Conservation (phyloP, 2,329 filamentous ascomycete species). For the Thelonectria olida region DNA sequence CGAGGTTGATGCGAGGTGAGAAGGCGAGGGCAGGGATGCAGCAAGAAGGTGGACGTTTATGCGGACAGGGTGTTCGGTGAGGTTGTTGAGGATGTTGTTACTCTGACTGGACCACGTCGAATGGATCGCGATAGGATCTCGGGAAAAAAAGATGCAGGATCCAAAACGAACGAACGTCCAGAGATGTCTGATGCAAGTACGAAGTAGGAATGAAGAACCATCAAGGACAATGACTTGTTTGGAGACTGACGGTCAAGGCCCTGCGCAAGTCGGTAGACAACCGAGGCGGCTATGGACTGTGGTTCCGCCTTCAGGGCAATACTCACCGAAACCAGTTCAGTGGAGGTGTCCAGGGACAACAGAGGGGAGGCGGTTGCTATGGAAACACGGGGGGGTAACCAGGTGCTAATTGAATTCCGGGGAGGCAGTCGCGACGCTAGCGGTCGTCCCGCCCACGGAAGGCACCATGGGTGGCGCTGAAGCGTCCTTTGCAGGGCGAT, state of each 20-base stretch:
- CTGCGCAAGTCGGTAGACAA: conserved; percentile 4
- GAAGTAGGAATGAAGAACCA: conserved; percentile 12
- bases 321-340: background rate
- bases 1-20: background rate
- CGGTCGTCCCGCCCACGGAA: conserved; percentile 27
- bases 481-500: background rate
- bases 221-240: conserved; percentile 12
- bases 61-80: background rate
- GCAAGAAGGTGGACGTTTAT: background rate
- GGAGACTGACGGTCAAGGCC: conserved; percentile 1
- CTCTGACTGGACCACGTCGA: background rate
- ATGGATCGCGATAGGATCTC: background rate
- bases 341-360: conserved; percentile 17
- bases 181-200: background rate
- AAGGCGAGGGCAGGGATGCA: background rate
- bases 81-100: background rate
- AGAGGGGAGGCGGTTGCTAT: conserved; percentile 35
- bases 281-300: background rate
- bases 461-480: no score
- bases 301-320: background rate
- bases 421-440: conserved; percentile 17
- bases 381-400: conserved; percentile 23
- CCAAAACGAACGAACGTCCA: background rate
- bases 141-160: background rate
- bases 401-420: background rate